Conservation (phyloP, 257 asterid genomes). For the Penstemon eatonii region DNA sequence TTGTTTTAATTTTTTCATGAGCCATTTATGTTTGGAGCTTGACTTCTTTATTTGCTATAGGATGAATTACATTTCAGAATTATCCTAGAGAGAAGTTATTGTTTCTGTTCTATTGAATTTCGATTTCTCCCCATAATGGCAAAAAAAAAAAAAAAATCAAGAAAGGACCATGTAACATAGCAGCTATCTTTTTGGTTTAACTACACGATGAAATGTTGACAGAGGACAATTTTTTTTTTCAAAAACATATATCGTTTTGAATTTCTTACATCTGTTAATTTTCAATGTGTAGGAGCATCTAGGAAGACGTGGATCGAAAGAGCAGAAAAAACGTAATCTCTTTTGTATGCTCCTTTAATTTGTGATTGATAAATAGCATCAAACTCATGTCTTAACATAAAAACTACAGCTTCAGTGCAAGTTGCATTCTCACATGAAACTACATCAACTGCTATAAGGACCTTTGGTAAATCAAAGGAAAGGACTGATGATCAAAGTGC, state of each 20-base stretch:
- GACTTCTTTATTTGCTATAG: background rate
- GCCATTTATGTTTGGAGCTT: background rate
- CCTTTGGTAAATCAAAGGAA: slow-evolving; percentile 42
- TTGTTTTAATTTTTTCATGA: background rate
- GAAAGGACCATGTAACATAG: background rate
- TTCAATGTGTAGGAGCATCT: slow-evolving; percentile 52
- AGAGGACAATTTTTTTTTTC: background rate
- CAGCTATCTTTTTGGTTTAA: background rate
- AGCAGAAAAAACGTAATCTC: slow-evolving; percentile 57
- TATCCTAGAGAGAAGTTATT: background rate
- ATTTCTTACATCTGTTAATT: slow-evolving; percentile 22
- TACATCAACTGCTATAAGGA: slow-evolving; percentile 40
- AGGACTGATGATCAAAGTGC: slow-evolving; percentile 23
- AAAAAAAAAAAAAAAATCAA: too few relatives aligned
- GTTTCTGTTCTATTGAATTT: background rate
- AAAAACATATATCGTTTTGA: slow-evolving; percentile 1
- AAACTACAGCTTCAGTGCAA: slow-evolving; percentile 44
- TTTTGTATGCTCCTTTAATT: slow-evolving; percentile 19
- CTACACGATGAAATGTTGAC: background rate
- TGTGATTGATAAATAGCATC: background rate
- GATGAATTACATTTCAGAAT: background rate
- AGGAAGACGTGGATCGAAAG: slow-evolving; percentile 34
- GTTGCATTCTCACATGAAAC: slow-evolving; percentile 53
- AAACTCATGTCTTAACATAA: slow-evolving; percentile 17
- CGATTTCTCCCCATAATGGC: background rate